Percentiles rank a stretch among this genome's conserved stretches.
Evolutionary conservation across 345 rosid species (phyloP).

Genomic region (rapeseed (Brassica napus)): DNA sequence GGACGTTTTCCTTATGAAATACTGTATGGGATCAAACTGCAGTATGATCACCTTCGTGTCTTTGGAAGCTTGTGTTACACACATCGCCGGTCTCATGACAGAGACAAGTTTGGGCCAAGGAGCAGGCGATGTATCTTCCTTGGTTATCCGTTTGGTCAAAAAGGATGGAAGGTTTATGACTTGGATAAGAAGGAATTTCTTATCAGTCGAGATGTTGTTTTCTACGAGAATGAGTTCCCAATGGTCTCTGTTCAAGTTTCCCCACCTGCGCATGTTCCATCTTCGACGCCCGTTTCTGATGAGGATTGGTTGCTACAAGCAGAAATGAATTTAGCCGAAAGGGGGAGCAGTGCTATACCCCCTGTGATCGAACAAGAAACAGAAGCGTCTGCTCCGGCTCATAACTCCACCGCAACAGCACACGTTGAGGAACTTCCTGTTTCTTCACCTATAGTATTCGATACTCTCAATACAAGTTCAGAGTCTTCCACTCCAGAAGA

Average conservation of each 20-base stretch:
- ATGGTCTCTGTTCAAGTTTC: background rate
- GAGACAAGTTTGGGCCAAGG: background rate
- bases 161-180: background rate
- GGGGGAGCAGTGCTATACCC: too few relatives aligned
- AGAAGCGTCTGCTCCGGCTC: too few relatives aligned
- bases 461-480: too few relatives aligned
- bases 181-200: background rate
- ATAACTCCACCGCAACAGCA: too few relatives aligned
- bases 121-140: background rate
- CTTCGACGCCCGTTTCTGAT: background rate
- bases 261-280: too few relatives aligned
- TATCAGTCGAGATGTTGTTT: background rate
- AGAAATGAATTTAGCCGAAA: too few relatives aligned
- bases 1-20: background rate
- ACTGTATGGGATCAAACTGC: background rate
- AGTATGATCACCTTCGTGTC: background rate
- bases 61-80: background rate
- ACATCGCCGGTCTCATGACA: background rate
- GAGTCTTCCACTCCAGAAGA: background rate
- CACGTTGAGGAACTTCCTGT: too few relatives aligned
- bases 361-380: too few relatives aligned
- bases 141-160: background rate
- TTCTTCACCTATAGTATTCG: background rate
- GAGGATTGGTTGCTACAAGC: background rate
- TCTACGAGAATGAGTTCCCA: background rate